These are phyloP conservation scores for Jamesozyma piceae DNA, from an alignment of 805 yeast genomes.

Conservation along the genomic window DNA sequence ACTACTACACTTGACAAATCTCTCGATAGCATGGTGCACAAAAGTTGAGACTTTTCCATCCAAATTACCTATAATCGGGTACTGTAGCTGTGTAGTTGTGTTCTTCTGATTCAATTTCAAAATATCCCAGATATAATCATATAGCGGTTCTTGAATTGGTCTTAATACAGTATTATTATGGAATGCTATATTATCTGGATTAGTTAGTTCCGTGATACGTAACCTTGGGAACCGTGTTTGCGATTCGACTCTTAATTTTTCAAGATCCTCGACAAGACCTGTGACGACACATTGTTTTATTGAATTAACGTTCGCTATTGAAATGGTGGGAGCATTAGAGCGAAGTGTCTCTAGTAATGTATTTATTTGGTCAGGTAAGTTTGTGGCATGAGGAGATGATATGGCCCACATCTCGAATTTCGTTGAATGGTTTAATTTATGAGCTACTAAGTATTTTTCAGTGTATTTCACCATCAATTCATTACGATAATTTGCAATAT, in stretches of 20 bases:
- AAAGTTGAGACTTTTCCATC: constrained; percentile 23
- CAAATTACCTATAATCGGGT: constrained; percentile 26
- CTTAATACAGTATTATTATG: constrained; percentile 27
- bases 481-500: constrained; percentile 28
- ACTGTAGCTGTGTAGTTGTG: constrained; percentile 18
- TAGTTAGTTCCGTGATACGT: constrained; percentile 23
- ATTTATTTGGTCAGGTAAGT: constrained; percentile 20
- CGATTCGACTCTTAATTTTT: constrained; percentile 17
- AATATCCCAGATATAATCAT: constrained; percentile 28
- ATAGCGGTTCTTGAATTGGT: constrained; percentile 26
- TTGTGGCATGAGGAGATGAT: constrained; percentile 22
- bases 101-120: constrained; percentile 23
- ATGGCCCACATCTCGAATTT: constrained; percentile 28
- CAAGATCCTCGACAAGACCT: constrained; percentile 24
- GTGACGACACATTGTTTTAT: constrained; percentile 29
- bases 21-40: constrained; percentile 27
- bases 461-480: constrained; percentile 28
- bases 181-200: constrained; percentile 28
- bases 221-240: constrained; percentile 17
- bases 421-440: constrained; percentile 18
- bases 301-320: constrained; percentile 28
- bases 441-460: constrained; percentile 19
- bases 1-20: constrained; percentile 27
- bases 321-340: constrained; percentile 13
- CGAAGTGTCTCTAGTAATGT: constrained; percentile 10